Base-by-base conservation (phyloP, 1,139 yeast species). In the Saccharomyces pastorianus region DNA sequence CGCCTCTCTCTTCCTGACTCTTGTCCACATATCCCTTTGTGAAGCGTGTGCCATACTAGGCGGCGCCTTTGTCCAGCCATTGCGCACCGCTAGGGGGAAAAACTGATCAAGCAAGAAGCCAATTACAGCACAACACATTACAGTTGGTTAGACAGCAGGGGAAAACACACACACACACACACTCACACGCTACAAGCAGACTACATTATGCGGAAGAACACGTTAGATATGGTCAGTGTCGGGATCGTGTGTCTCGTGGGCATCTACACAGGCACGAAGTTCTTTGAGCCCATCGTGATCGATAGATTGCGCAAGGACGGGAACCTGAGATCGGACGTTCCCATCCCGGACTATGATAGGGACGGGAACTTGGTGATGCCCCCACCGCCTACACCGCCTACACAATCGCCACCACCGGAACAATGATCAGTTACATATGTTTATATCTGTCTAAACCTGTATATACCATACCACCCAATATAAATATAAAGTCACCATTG, bases 221-320 rank as follows among this genome's bases (percentile, higher is more conserved):
- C 44, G 48, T 73, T 70, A 58, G 73, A 72, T 57, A 56, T 68
- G 20, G 61, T 72, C 2, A 69, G 72, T 0, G 55, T 71, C 6
- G 61, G 66, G 6, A 61, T 76, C 17, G 73, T 76, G 1, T 62
- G 68, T 5, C 63, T 71, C 3, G 73, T 74, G 1, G 79, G 81
- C 7, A 66, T 74, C 4, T 76, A 78, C 60, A 71, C 79, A 32
- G 82, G 93, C 0, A 72, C 82, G 54, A 80, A 78, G 64, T 86
- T 86, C 70, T 86, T 88, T 76, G 84, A 83, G 61, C 95, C 95
- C 1, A 68, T 86, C 32, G 77, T 86, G 4, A 76, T 86, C 38
- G 93, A 85, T 55, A 86, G 80, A 61, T 74, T 88, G 56, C 76
- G 78, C 60, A 79, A 82, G 63, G 91, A 86, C 62, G 88, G 89